phyloP scores from a whole-genome alignment of 257 asterid species.

The Plantago ovata region DNA sequence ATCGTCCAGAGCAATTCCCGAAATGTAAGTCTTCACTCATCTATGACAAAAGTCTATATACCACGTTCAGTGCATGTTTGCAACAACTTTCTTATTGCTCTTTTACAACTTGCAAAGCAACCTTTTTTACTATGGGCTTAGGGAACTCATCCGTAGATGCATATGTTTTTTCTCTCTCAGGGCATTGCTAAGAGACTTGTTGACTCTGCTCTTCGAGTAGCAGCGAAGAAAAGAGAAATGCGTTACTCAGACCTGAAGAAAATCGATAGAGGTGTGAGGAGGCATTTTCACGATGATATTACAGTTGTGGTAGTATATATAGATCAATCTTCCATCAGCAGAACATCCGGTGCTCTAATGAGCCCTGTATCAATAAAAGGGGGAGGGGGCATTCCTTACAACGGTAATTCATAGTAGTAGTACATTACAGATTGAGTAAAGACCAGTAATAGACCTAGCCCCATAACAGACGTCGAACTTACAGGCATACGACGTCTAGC shows the following conservation, averaged over 20 bases:
- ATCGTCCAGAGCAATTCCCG: slow-evolving; percentile 66
- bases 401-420: slow-evolving; percentile 35
- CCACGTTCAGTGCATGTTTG: too few species aligned
- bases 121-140: too few species aligned
- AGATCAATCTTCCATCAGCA: slow-evolving; percentile 37
- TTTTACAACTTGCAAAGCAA: too few species aligned
- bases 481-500: background rate
- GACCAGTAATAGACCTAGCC: background rate
- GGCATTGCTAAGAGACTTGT: slow-evolving; percentile 76
- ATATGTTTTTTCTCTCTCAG: slow-evolving; percentile 27
- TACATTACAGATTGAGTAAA: background rate
- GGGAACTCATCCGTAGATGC: background rate
- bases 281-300: slow-evolving; percentile 97
- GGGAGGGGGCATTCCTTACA: slow-evolving; percentile 34
- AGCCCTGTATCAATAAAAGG: slow-evolving; percentile 49
- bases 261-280: slow-evolving; percentile 81
- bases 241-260: slow-evolving; percentile 84
- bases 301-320: slow-evolving; percentile 72
- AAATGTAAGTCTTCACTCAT: slow-evolving; percentile 33
- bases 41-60: too few species aligned
- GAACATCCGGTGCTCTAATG: slow-evolving; percentile 25
- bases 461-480: background rate
- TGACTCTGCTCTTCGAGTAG: slow-evolving; percentile 69
- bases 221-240: slow-evolving; percentile 96
- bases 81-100: too few species aligned